Evolutionary conservation across 768 basidiomycete species (phyloP).

Genomic region (Boletus rubescentipes): DNA sequence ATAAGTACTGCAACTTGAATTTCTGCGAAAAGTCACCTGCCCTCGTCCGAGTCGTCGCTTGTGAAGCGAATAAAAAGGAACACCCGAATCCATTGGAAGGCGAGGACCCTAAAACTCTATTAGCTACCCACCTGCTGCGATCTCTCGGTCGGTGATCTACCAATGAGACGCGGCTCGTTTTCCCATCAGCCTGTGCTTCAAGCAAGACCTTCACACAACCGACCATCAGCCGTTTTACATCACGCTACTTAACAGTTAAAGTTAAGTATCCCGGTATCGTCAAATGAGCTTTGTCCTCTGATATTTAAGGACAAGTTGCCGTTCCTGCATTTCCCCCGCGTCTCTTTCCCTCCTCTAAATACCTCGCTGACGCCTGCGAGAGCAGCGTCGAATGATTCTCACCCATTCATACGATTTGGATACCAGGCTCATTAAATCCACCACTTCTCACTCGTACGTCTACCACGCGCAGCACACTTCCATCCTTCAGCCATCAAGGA

Average conservation of each 20-base stretch:
- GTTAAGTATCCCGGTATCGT: slow-evolving; percentile 26
- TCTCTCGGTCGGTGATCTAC: slow-evolving; percentile 21
- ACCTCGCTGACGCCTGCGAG: slow-evolving; percentile 16
- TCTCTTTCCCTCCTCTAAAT: slow-evolving; percentile 8
- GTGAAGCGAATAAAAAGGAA: slow-evolving; percentile 4
- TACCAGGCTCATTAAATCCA: slow-evolving; percentile 30
- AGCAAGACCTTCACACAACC: slow-evolving; percentile 24
- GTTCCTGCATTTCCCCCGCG: slow-evolving; percentile 10
- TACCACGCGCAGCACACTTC: slow-evolving; percentile 16
- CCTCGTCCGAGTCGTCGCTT: not conserved
- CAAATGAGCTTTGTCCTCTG: slow-evolving; percentile 13
- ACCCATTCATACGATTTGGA: slow-evolving; percentile 21
- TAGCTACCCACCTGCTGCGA: slow-evolving; percentile 20
- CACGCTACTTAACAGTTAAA: slow-evolving; percentile 28
- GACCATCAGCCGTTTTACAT: slow-evolving; percentile 35
- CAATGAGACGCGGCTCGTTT: slow-evolving; percentile 23
- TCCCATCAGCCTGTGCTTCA: slow-evolving; percentile 17
- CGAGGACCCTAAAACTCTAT: slow-evolving; percentile 34
- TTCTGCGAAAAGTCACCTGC: too few relatives aligned
- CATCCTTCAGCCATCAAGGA: slow-evolving; percentile 26
- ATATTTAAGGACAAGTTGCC: slow-evolving; percentile 32
- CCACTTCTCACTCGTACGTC: slow-evolving; percentile 20
- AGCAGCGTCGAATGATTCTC: slow-evolving; percentile 27
- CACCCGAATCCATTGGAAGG: slow-evolving; percentile 5
- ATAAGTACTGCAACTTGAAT: not conserved